These are phyloP conservation scores for Apiospora kogelbergensis DNA, from an alignment of 2,329 filamentous ascomycete genomes.

Conservation along the genomic window DNA sequence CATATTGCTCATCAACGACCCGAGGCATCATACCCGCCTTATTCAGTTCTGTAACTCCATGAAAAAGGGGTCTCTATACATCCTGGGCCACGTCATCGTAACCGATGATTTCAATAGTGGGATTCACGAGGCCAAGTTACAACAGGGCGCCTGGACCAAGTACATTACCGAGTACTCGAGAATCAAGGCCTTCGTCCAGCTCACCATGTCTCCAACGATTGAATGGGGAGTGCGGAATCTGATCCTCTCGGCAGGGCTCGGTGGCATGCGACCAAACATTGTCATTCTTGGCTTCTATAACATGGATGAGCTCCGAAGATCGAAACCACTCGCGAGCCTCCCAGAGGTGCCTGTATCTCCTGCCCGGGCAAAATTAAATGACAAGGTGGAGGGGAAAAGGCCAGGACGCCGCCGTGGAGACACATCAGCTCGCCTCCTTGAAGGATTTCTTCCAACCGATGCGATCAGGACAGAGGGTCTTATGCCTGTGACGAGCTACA, in stretches of 20 bases:
- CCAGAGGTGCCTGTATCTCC: slow-evolving; percentile 46
- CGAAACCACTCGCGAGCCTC: slow-evolving; percentile 55
- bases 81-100: slow-evolving; percentile 85
- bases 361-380: slow-evolving; percentile 30
- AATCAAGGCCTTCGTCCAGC: slow-evolving; percentile 87
- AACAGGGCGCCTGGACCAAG: slow-evolving; percentile 81
- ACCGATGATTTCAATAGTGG: slow-evolving; percentile 77
- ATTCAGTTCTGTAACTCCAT: slow-evolving; percentile 91
- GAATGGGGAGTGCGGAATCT: slow-evolving; percentile 86
- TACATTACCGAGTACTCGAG: slow-evolving; percentile 80
- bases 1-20: slow-evolving; percentile 78
- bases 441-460: slow-evolving; percentile 66
- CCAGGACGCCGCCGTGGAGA: slow-evolving; percentile 46
- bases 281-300: slow-evolving; percentile 80
- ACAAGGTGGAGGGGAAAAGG: slow-evolving; percentile 32
- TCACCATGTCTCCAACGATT: slow-evolving; percentile 77
- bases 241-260: slow-evolving; percentile 76
- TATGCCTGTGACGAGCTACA: slow-evolving; percentile 71
- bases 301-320: slow-evolving; percentile 70
- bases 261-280: slow-evolving; percentile 88
- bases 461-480: slow-evolving; percentile 66
- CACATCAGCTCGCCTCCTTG: slow-evolving; percentile 55
- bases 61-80: slow-evolving; percentile 84
- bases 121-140: slow-evolving; percentile 76
- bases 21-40: slow-evolving; percentile 76